A percentile compares a stretch with the other conserved stretches of the same genome.
Evolutionary conservation across 108 stramenopile species (phyloP).

Genomic region (Skeletonema marinoi): DNA sequence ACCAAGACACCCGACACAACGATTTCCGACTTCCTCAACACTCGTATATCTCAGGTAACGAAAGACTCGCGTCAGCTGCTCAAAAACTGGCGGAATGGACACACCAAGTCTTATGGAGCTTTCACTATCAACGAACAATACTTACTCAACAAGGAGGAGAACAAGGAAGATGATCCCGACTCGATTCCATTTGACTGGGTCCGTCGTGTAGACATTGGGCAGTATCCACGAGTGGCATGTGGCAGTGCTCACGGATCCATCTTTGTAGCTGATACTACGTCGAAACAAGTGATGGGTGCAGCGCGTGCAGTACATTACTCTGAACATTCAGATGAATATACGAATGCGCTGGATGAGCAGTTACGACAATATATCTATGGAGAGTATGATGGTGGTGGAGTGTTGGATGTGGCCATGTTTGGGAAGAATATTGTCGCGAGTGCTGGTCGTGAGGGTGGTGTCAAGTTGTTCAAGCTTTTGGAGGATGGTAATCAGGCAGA

Average conservation of each 20-base stretch:
- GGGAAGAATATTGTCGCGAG: constrained; percentile 48
- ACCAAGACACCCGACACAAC: not conserved
- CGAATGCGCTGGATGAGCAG: constrained; percentile 31
- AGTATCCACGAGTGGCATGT: constrained; percentile 70
- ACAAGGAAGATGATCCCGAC: constrained; percentile 1
- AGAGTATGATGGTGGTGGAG: constrained; percentile 66
- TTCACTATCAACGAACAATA: constrained; percentile 38
- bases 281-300: constrained; percentile 47
- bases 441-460: constrained; percentile 67
- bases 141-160: not conserved
- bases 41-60: not conserved
- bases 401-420: constrained; percentile 50
- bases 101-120: constrained; percentile 15
- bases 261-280: constrained; percentile 61
- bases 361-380: constrained; percentile 41
- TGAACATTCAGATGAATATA: constrained; percentile 21
- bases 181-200: constrained; percentile 62
- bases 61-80: constrained; percentile 20
- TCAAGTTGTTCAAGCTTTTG: constrained; percentile 41
- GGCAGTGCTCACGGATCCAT: constrained; percentile 65
- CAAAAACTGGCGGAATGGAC: constrained; percentile 25
- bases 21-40: not conserved
- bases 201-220: constrained; percentile 65
- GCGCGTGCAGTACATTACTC: constrained; percentile 30
- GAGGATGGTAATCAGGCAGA: not conserved